Evolutionary conservation across 352 stramenopile genomes (phyloP).

Genomic region (Globisporangium sylvaticum): DNA sequence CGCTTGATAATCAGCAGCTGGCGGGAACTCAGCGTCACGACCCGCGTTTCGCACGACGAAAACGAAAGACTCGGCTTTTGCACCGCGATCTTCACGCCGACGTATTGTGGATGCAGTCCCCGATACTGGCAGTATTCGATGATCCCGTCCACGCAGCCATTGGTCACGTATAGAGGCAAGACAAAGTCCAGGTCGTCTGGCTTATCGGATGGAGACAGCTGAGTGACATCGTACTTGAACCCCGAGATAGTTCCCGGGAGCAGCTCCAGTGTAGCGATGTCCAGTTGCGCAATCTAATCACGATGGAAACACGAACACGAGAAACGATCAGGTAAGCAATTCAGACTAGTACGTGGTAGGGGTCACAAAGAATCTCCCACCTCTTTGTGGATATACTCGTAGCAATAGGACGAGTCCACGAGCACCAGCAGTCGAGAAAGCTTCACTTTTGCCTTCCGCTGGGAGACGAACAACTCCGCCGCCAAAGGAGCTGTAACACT

Average conservation of each 20-base stretch:
- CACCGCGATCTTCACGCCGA: not conserved
- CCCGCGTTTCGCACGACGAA: not conserved
- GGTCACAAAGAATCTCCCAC: not conserved
- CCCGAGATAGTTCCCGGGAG: not conserved
- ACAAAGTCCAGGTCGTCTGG: constrained; percentile 2
- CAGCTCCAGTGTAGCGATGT: not conserved
- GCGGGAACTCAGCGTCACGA: not conserved
- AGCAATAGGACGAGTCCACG: not conserved
- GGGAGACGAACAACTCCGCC: too few species aligned
- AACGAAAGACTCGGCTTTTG: not conserved
- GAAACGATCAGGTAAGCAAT: too few species aligned
- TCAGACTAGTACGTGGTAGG: not conserved
- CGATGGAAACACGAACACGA: not conserved
- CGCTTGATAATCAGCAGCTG: not conserved
- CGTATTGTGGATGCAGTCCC: not conserved
- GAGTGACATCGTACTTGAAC: not conserved
- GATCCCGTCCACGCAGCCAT: not conserved
- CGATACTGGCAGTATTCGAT: not conserved
- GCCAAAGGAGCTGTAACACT: too few species aligned
- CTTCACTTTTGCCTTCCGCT: not conserved
- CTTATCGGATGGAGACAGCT: not conserved
- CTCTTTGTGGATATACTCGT: not conserved
- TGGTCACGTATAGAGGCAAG: not conserved
- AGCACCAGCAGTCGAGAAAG: not conserved
- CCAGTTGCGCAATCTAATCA: not conserved